A percentile compares a stretch with the other conserved stretches of the same genome.
Conservation (phyloP, 305 asterid species). For the Galium porrigens region DNA sequence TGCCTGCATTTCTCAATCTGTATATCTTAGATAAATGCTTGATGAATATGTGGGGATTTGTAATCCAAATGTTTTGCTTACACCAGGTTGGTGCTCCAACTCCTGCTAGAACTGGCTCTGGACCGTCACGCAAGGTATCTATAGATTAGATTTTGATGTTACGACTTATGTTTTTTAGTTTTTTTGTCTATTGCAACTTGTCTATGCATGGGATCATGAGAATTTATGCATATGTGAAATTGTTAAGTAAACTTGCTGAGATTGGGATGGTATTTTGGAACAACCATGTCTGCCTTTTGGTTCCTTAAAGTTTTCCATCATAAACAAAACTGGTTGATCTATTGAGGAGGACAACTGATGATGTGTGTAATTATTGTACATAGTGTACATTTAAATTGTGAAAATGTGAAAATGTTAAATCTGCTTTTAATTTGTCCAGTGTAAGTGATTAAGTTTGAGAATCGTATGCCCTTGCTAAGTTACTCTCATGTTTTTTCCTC, state of each 20-base stretch:
- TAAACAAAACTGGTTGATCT: not conserved
- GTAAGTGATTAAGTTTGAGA: not conserved
- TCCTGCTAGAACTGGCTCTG: slow-evolving; percentile 68
- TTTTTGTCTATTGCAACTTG: not conserved
- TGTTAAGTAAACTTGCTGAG: not conserved
- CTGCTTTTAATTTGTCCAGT: not conserved
- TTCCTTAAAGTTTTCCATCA: not conserved
- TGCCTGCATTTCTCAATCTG: not conserved
- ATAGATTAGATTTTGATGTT: not conserved
- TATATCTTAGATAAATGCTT: not conserved
- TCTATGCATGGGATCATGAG: not conserved
- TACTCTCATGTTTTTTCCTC: not conserved
- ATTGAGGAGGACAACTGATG: not conserved
- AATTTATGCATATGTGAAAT: not conserved
- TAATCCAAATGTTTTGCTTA: not conserved
- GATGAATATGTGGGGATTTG: not conserved
- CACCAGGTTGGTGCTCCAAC: slow-evolving; percentile 57
- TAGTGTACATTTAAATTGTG: not conserved
- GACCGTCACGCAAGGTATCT: slow-evolving; percentile 69
- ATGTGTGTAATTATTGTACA: too few species aligned
- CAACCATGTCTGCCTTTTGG: slow-evolving; percentile 3
- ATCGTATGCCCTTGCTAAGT: not conserved
- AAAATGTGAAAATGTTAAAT: not conserved
- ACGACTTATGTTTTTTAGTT: not conserved
- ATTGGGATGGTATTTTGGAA: not conserved